These are phyloP conservation scores for Aeschynomene evenia DNA, from an alignment of 306 rosid genomes.

Conservation along the genomic window DNA sequence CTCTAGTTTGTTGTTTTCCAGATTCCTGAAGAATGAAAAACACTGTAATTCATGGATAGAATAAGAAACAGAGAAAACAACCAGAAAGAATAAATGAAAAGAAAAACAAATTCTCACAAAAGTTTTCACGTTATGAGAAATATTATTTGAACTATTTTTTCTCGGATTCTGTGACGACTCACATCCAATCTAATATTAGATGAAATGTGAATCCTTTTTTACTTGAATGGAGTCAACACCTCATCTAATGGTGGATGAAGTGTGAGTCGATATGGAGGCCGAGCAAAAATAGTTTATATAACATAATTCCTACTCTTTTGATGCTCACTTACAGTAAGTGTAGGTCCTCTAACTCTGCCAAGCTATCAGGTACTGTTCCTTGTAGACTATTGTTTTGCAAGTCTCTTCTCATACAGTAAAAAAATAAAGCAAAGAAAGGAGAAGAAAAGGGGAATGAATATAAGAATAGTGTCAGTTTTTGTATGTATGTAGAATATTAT, in stretches of 20 bases:
- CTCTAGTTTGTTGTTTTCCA: constrained; percentile 79
- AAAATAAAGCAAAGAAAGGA: background rate
- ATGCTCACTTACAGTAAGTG: constrained; percentile 67
- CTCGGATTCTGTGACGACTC: no score
- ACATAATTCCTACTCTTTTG: background rate
- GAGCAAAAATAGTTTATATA: no score
- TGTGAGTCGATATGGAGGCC: no score
- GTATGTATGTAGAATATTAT: background rate
- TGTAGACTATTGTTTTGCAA: constrained; percentile 70
- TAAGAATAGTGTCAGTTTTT: constrained; percentile 12
- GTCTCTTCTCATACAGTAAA: constrained; percentile 51
- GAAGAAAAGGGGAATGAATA: background rate
- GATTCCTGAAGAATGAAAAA: constrained; percentile 53
- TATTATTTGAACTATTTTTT: no score
- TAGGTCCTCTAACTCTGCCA: constrained; percentile 81
- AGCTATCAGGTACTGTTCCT: constrained; percentile 78
- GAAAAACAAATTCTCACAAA: background rate
- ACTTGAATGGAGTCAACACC: no score
- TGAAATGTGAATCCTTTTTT: no score
- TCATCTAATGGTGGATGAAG: no score
- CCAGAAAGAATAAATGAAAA: background rate
- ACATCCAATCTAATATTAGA: no score
- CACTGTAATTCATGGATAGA: constrained; percentile 5
- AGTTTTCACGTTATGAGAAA: no score
- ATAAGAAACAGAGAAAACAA: background rate